Evolutionary conservation across 139 green algal genomes (phyloP).

Genomic region (Closterium sp.): DNA sequence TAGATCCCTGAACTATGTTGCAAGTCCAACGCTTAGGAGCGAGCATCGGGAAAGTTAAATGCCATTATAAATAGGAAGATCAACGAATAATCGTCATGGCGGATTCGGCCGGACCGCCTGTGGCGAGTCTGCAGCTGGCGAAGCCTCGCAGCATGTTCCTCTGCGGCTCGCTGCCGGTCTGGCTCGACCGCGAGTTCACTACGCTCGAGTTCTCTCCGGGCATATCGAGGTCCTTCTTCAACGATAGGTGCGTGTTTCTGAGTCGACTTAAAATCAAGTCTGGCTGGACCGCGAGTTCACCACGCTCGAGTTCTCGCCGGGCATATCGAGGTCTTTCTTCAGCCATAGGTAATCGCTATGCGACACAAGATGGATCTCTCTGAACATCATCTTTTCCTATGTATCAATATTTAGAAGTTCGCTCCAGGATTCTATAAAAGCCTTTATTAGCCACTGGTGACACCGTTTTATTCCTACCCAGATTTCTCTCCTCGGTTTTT

Average conservation of each 20-base stretch:
- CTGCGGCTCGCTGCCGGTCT: constrained; percentile 36
- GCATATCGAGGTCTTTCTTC: background rate
- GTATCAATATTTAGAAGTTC: no score
- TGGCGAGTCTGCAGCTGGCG: constrained; percentile 31
- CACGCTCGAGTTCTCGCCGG: constrained; percentile 17
- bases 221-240: background rate
- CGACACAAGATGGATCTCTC: no score
- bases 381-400: background rate
- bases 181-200: constrained; percentile 14
- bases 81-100: constrained; percentile 2
- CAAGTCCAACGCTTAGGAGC: background rate
- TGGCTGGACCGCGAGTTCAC: constrained; percentile 14
- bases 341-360: background rate
- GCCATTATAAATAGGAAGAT: background rate
- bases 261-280: no score
- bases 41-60: background rate
- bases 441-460: no score
- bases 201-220: constrained; percentile 25
- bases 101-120: constrained; percentile 12
- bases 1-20: no score
- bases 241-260: constrained; percentile 18
- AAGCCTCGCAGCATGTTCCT: constrained; percentile 38
- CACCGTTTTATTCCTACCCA: no score
- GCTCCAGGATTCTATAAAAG: no score
- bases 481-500: background rate